Evolutionary conservation across 2,329 filamentous ascomycete species (phyloP).

Genomic region (Ophiostoma tasmaniense): DNA sequence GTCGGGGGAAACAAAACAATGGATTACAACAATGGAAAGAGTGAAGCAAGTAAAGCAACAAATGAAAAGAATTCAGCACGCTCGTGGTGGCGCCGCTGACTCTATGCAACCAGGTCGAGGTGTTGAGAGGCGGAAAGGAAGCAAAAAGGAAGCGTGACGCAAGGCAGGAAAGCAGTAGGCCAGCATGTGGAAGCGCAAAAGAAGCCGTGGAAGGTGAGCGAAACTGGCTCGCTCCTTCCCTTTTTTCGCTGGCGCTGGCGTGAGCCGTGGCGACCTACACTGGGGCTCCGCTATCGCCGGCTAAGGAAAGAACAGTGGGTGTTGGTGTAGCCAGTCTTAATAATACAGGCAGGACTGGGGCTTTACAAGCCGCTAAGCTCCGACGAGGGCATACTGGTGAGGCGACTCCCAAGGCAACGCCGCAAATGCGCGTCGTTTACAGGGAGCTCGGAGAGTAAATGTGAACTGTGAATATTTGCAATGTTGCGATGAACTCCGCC

Average conservation of each 20-base stretch:
- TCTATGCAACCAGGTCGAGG: background rate
- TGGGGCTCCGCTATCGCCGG: constrained; percentile 20
- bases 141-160: background rate
- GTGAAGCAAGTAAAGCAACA: background rate
- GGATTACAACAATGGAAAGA: background rate
- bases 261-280: constrained; percentile 11
- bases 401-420: constrained; percentile 1
- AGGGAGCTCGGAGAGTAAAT: background rate
- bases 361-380: constrained; percentile 14
- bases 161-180: background rate
- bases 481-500: background rate
- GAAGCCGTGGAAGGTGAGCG: constrained; percentile 17
- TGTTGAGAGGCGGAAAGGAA: background rate
- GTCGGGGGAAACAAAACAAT: background rate
- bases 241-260: constrained; percentile 11
- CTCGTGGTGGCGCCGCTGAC: constrained; percentile 9
- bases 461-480: background rate
- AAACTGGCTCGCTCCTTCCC: constrained; percentile 13
- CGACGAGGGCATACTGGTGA: background rate
- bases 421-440: background rate
- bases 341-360: constrained; percentile 17
- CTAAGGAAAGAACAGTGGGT: background rate
- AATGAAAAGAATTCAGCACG: background rate
- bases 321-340: constrained; percentile 14
- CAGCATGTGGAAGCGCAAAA: constrained; percentile 13